Base-by-base conservation (phyloP, 2,329 filamentous ascomycete species). In the Scytalidium sp. region DNA sequence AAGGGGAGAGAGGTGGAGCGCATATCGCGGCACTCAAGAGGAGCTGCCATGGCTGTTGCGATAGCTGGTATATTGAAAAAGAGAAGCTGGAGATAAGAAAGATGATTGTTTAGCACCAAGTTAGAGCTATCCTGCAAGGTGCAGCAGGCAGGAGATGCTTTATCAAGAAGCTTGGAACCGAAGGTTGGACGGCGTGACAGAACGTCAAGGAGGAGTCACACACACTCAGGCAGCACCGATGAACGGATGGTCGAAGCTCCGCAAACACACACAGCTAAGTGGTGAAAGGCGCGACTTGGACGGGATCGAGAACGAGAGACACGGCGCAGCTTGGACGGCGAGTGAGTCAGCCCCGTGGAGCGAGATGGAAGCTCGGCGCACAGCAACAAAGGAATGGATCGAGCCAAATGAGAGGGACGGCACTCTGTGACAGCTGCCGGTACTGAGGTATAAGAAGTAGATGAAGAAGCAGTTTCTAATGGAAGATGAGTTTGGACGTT, bases 11-110 rank as follows among this genome's bases (percentile, higher is more conserved):
- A 51, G 4, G 52, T 52, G 10, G 62, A 63, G n/a, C 64, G 62
- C 48, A 66, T 59, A 51, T 66, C 63, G 29, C 57, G 54, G 44
- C 51, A 53, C 40, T 59, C 53, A 22, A 61, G 8, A 3, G 60
- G 51, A 45, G 32, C 32, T 36, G 32, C 32, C 32, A 36, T 36
- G 32, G 7, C 17, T 15, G 32, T n/a, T 15, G 32, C 13, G 32
- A 36, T 36, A 36, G 32, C 13, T 15, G 15, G 17, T 36, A 36
- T 8, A 5, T 36, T 5, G 15, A 4, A 36, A n/a, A 8, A 4
- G 32, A 36, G 32, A n/a, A n/a, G 32, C 5, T 10, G 17, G 32
- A 29, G 25, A 8, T 29, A n/a, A 36, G 17, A 10, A 15, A 7
- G 32, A 15, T 36, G 17, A 36, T 36, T 15, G 32, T 36, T n/a